A percentile compares a stretch with the other conserved stretches of the same genome.
Evolutionary conservation across 1,284 basidiomycete genomes (phyloP).

Genomic region (Stygiomarasmius scandens): DNA sequence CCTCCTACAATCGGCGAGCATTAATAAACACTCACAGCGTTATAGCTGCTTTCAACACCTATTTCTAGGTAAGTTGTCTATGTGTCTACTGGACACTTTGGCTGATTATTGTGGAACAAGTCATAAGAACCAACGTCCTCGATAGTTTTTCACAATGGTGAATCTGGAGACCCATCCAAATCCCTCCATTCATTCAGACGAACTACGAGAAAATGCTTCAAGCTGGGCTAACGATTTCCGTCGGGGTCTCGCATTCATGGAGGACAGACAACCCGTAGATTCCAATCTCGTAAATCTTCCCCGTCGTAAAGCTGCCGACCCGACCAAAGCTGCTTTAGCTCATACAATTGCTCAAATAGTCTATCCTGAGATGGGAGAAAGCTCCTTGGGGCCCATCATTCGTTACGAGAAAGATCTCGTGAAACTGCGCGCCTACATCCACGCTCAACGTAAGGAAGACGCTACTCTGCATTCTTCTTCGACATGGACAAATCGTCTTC

Average conservation of each 20-base stretch:
- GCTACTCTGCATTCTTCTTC: not conserved
- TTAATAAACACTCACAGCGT: no score
- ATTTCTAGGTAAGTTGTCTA: no score
- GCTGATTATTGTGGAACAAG: no score
- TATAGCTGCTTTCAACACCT: no score
- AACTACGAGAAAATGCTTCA: not conserved
- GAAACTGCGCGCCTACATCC: constrained; percentile 6
- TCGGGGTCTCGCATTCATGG: constrained; percentile 2
- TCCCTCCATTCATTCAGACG: not conserved
- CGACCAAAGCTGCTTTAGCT: constrained; percentile 2
- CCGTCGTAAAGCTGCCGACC: constrained; percentile 11
- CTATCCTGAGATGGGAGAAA: not conserved
- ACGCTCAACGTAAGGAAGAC: not conserved
- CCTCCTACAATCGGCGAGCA: no score
- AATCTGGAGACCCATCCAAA: not conserved
- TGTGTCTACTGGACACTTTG: no score
- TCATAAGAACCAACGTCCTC: no score
- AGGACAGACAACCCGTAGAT: not conserved
- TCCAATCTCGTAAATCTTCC: constrained; percentile 2
- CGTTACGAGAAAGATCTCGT: constrained; percentile 11
- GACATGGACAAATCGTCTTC: not conserved
- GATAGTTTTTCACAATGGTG: not conserved
- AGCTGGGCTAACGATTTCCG: constrained; percentile 1
- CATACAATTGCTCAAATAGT: constrained; percentile 1
- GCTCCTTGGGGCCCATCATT: constrained; percentile 4